Base-by-base conservation (phyloP, 2,329 filamentous ascomycete genomes). In the Triangularia verruculosa region DNA sequence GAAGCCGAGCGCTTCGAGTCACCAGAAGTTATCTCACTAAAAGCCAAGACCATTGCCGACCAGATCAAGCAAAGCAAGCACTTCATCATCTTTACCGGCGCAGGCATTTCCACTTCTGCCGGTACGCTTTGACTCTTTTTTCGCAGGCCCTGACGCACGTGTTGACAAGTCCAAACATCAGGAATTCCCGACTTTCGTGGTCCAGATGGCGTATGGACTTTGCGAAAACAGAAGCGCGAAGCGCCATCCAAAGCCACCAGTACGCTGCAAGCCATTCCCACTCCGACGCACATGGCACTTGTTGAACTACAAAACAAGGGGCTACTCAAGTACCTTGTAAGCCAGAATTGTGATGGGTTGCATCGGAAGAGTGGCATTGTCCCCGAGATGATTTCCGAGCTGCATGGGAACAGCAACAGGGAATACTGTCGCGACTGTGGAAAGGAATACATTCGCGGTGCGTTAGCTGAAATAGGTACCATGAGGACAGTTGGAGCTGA, bases 401-500 rank as follows among this genome's bases (percentile, higher is more conserved):
- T 82, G 0, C 80, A 82, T 28, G 79, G 79, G 0, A 82, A 82
- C 54, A 81, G 74, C 34, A 82, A 81, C 51, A 74, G 75, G 0
- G 80, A 82, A 59, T 76, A 71, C 27, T 82, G 80, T 66, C 74
- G 75, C 51, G 74, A 77, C 9, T 82, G 79, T 34, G 75, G 75
- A 0, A 79, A 80, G 28, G 78, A 82, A 59, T 82, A 80, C 25
- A 74, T 82, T 12, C 74, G 79, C 15, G 78, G 77, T 78, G 68
- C 12, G 62, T 68, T 30, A 8, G 9, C 8, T 22, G 7, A 39
- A 4, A n/a, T 4, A 39, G 15, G 7, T 15, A 39, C n/a, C 13
- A n/a, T 24, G 12, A 11, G 43, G 4, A 24, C 24, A 51, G 6
- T 24, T 15, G 8, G 24, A 15, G 47, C 47, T 25, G 47, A 52